Percentiles rank a stretch among this genome's conserved stretches.
These are phyloP conservation scores for Umbelopsis sp. DNA, from an alignment of 192 early-diverging fungal genomes.

Conservation along the genomic window DNA sequence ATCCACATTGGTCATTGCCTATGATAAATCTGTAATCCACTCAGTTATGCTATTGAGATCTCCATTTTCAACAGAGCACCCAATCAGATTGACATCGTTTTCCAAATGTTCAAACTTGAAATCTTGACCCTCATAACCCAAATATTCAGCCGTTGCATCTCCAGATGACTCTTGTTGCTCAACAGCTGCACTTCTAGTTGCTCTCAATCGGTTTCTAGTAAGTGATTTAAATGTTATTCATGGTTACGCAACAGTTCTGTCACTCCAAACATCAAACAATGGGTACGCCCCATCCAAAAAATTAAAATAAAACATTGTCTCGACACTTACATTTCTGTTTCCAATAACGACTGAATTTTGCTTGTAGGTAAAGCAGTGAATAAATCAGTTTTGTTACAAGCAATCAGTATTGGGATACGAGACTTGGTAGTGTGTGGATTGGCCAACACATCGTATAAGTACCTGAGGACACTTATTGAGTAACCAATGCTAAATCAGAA, in stretches of 20 bases:
- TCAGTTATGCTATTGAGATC: slow-evolving; percentile 59
- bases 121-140: slow-evolving; percentile 80
- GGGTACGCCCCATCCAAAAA: slow-evolving; percentile 22
- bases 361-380: slow-evolving; percentile 67
- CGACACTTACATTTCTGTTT: slow-evolving; percentile 75
- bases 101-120: slow-evolving; percentile 85
- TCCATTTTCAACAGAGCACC: slow-evolving; percentile 60
- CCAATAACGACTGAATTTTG: slow-evolving; percentile 67
- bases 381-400: slow-evolving; percentile 86
- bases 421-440: slow-evolving; percentile 58
- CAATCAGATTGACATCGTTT: slow-evolving; percentile 66
- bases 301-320: neutral
- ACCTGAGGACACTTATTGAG: slow-evolving; percentile 25
- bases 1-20: neutral
- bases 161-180: slow-evolving; percentile 65
- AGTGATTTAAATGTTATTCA: neutral
- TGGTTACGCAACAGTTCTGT: no score
- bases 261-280: neutral
- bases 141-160: slow-evolving; percentile 63
- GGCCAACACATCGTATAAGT: slow-evolving; percentile 80
- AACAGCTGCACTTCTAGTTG: slow-evolving; percentile 66
- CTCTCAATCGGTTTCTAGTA: slow-evolving; percentile 62
- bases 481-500: no score
- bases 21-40: slow-evolving; percentile 56
- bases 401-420: slow-evolving; percentile 66